Conservation (phyloP, 768 basidiomycete species). For the Mycena floridula region DNA sequence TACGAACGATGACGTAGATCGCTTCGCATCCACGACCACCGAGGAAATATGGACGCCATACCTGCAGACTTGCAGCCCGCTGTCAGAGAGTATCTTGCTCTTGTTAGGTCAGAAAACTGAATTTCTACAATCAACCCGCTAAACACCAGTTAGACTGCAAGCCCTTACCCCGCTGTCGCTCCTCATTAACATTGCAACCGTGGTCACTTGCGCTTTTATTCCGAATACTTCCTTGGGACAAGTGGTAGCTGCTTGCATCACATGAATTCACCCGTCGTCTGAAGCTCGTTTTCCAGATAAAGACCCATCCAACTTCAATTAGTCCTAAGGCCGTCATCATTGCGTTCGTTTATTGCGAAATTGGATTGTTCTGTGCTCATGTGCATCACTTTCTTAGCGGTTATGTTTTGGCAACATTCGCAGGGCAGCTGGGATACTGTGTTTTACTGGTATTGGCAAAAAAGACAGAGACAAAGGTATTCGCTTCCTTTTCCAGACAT, state of each 20-base stretch:
- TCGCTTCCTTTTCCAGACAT: not conserved
- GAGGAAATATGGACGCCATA: constrained; percentile 42
- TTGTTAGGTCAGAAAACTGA: constrained; percentile 46
- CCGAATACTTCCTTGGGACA: constrained; percentile 62
- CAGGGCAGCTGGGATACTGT: constrained; percentile 79
- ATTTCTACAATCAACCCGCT: not conserved
- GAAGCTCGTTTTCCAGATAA: too few relatives aligned
- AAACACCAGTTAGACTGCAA: constrained; percentile 65
- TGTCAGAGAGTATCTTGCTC: constrained; percentile 59
- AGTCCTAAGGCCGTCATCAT: constrained; percentile 59
- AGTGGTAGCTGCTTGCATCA: too few relatives aligned
- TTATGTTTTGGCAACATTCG: constrained; percentile 58
- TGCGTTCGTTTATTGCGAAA: too few relatives aligned
- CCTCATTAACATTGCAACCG: constrained; percentile 69
- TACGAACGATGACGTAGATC: not conserved
- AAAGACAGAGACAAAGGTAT: constrained; percentile 77
- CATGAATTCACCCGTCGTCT: too few relatives aligned
- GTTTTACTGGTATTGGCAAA: constrained; percentile 64
- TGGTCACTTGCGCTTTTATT: constrained; percentile 63
- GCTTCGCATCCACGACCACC: not conserved
- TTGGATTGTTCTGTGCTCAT: too few relatives aligned
- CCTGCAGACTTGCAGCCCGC: constrained; percentile 60
- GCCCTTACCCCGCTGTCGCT: constrained; percentile 83
- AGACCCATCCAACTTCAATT: constrained; percentile 59
- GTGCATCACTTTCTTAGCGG: too few relatives aligned